These are phyloP conservation scores for Plectosphaerella sp. DNA, from an alignment of 2,329 filamentous ascomycete genomes.

Conservation along the genomic window DNA sequence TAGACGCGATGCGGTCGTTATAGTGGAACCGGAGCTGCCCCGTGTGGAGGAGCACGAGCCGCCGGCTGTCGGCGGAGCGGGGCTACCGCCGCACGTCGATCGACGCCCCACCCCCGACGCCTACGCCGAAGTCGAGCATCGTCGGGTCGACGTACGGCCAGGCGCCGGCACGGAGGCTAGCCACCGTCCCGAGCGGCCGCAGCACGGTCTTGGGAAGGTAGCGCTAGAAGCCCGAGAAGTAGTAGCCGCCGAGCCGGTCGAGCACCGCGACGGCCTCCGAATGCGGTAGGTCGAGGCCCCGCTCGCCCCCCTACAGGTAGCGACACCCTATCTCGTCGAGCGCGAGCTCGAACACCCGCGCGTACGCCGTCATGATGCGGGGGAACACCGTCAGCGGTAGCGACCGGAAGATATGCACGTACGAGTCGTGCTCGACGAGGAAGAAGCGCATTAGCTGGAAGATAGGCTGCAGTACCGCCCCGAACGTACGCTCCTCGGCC, in stretches of 20 bases:
- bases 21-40: not conserved
- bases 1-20: not conserved
- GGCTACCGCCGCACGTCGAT: not conserved
- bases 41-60: not conserved
- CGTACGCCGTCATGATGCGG: slow-evolving; percentile 2
- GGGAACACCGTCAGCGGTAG: slow-evolving; percentile 1
- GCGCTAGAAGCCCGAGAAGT: not conserved
- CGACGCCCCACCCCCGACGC: not conserved
- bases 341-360: slow-evolving; percentile 3
- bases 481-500: slow-evolving; percentile 1
- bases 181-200: not conserved
- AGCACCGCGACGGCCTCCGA: slow-evolving; percentile 1
- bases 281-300: not conserved
- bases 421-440: slow-evolving; percentile 5
- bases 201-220: slow-evolving; percentile 1
- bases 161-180: not conserved
- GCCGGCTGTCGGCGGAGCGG: not conserved
- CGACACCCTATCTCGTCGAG: slow-evolving; percentile 5
- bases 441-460: slow-evolving; percentile 11
- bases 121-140: not conserved
- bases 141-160: slow-evolving; percentile 3
- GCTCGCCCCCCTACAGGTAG: not conserved
- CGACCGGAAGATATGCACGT: slow-evolving; percentile 3
- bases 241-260: not conserved
- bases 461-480: slow-evolving; percentile 4